A percentile compares a stretch with the other conserved stretches of the same genome.
These are phyloP conservation scores for Cudoniella acicularis DNA, from an alignment of 495 filamentous ascomycete genomes.

Conservation along the genomic window DNA sequence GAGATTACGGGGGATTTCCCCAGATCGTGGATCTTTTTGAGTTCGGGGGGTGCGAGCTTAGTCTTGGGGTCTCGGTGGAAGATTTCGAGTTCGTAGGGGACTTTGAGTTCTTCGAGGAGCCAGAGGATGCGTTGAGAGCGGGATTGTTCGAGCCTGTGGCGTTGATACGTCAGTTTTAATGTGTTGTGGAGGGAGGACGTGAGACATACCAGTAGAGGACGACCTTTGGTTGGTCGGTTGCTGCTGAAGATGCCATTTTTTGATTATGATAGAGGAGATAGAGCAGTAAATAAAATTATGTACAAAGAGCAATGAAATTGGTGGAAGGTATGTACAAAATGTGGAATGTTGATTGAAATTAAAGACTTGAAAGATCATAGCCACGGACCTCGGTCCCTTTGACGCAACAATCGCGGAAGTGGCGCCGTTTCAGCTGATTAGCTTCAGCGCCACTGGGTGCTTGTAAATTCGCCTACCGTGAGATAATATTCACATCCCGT, in stretches of 20 bases:
- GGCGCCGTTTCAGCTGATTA: no score
- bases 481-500: no score
- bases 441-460: no score
- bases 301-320: no score
- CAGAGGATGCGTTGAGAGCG: slow-evolving; percentile 84
- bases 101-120: slow-evolving; percentile 81
- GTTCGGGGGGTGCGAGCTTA: slow-evolving; percentile 62
- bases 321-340: no score
- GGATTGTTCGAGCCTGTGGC: slow-evolving; percentile 73
- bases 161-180: no score
- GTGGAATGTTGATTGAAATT: no score
- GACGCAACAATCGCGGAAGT: no score
- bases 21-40: slow-evolving; percentile 76
- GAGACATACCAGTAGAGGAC: not conserved
- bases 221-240: not conserved
- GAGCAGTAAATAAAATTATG: no score
- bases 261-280: not conserved
- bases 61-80: slow-evolving; percentile 60
- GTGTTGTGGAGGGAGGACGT: not conserved
- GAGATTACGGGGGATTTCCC: slow-evolving; percentile 79
- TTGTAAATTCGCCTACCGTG: no score
- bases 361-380: no score
- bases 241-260: not conserved
- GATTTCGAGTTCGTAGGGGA: slow-evolving; percentile 72
- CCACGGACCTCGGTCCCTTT: no score